A percentile compares a stretch with the other conserved stretches of the same genome.
Conservation (phyloP, 2,329 filamentous ascomycete genomes). For the Sclerotinia nivalis region DNA sequence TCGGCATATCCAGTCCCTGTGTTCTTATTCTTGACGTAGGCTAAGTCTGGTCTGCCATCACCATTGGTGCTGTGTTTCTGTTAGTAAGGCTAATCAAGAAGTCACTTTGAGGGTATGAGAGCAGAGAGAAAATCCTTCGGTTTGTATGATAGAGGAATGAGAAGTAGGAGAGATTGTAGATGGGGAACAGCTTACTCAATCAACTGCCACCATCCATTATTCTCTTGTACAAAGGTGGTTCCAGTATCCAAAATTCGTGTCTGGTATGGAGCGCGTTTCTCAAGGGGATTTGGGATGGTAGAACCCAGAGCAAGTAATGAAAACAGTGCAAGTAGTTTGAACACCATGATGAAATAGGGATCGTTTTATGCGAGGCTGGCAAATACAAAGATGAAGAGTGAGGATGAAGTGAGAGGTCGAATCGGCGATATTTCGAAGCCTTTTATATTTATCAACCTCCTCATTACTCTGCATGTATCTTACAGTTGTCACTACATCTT, state of each 20-base stretch:
- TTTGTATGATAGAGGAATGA: neutral
- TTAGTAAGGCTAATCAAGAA: neutral
- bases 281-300: neutral
- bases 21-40: constrained; percentile 17
- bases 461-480: neutral
- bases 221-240: constrained; percentile 19
- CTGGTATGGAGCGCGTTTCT: constrained; percentile 17
- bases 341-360: neutral
- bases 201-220: constrained; percentile 25
- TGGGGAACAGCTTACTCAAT: constrained; percentile 14
- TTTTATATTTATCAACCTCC: neutral
- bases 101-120: neutral
- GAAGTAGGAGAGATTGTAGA: neutral
- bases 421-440: neutral
- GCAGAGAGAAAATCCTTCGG: neutral
- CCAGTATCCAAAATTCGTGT: constrained; percentile 15
- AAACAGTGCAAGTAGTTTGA: constrained; percentile 1
- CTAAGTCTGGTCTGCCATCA: constrained; percentile 16
- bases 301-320: neutral
- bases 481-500: too few species aligned
- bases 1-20: constrained; percentile 20
- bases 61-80: neutral
- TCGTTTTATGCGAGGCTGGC: too few species aligned
- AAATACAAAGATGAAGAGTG: neutral
- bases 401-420: neutral